Percentiles rank a stretch among this genome's conserved stretches.
Conservation (phyloP, 139 green algal genomes). For the Chlorella vulgaris region DNA sequence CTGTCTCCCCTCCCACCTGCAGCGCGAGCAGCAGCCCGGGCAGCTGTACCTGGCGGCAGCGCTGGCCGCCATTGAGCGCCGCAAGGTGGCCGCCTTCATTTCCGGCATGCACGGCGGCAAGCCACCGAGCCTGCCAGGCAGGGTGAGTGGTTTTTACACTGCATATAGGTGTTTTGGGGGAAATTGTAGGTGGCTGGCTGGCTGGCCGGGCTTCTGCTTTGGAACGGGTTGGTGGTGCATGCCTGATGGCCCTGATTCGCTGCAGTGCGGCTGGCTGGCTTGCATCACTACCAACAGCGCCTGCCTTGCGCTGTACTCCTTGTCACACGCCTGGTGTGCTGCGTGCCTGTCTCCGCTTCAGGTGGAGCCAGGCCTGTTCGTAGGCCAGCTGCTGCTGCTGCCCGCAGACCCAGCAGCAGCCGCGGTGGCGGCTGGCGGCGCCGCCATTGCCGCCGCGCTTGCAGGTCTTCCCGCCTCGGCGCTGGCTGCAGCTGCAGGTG, state of each 20-base stretch:
- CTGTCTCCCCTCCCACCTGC: no score
- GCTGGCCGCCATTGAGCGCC: conserved; percentile 46
- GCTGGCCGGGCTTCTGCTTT: no score
- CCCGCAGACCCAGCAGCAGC: conserved; percentile 1
- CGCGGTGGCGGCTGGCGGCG: not conserved
- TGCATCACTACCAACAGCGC: no score
- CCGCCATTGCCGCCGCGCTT: not conserved
- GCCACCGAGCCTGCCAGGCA: not conserved
- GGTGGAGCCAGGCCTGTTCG: conserved; percentile 24
- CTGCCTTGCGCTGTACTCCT: no score
- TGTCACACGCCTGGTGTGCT: not conserved
- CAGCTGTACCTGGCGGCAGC: conserved; percentile 46
- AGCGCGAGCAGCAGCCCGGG: conserved; percentile 46
- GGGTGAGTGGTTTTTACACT: conserved; percentile 12
- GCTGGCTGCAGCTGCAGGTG: not conserved
- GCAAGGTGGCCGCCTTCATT: conserved; percentile 30
- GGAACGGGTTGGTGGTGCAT: no score
- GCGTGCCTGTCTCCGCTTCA: not conserved
- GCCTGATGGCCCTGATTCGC: no score
- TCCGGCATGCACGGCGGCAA: conserved; percentile 23
- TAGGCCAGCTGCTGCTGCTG: conserved; percentile 40
- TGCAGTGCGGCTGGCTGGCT: no score
- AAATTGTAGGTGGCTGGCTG: no score
- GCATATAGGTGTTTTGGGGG: no score
- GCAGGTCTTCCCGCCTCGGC: not conserved